Evolutionary conservation across 179 eudicot genomes (phyloP), one percentile per base, ranked within the genome.

Genomic region (Sideroxylon spinosum): DNA sequence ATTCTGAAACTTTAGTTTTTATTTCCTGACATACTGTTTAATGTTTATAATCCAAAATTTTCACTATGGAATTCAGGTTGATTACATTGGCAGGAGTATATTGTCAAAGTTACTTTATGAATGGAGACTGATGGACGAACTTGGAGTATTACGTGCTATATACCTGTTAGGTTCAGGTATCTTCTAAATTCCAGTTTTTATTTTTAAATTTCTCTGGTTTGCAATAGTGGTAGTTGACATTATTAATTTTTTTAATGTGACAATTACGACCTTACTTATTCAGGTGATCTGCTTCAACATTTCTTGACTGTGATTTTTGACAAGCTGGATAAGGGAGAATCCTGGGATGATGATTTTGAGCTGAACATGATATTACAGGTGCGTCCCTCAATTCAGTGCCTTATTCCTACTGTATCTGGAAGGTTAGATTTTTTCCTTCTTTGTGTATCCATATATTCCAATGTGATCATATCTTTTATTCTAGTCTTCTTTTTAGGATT

Each of bases 321-420:
- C 77, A 91, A 90, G 87, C 84, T 96, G 82, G 98, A 96, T 81
- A 92, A 86, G 88, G 99, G 98, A 78, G 94, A 96, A 80, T 85
- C 88, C 14, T 90, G 97, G 90, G 98, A 96, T 82, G 99, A 96
- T 85, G 98, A 93, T 83, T 96, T 96, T 90, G 99, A 96, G 92
- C 82, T 96, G 82, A 93, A 93, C 84, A 84, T 91, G 84, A 87
- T 92, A 79, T 78, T 96, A 81, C 99, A 96, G 98, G 99, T 91
- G 75, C 70, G 64, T 67, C 82, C 65, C 60, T 61, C 57, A 74
- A 72, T 11, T 62, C 5, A 55, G 12, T 68, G 62, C 29, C 48
- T 73, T 53, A 44, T 67, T 61, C 56, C 44, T 22, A 19, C 61
- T 3, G 8, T 14, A 11, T 52, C 29, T 75, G 57, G 68, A n/a